A percentile compares a stretch with the other conserved stretches of the same genome.
These are phyloP conservation scores for Usnea hakonensis DNA, from an alignment of 495 filamentous ascomycete genomes.

Conservation along the genomic window DNA sequence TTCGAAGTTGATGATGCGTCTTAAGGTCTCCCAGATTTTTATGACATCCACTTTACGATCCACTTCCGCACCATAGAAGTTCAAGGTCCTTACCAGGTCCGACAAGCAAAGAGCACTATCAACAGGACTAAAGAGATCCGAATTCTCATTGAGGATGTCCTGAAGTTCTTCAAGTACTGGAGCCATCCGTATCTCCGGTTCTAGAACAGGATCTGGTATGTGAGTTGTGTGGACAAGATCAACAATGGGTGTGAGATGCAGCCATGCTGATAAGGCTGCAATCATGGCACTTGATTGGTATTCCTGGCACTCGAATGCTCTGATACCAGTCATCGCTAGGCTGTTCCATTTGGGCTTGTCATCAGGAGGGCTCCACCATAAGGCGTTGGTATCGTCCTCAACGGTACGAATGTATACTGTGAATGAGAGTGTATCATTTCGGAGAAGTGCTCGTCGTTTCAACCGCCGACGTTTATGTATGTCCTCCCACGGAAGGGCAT, in stretches of 20 bases:
- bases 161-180: conserved; percentile 39
- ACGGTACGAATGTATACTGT: conserved; percentile 57
- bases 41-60: conserved; percentile 33
- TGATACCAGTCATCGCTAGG: conserved; percentile 53
- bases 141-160: conserved; percentile 14
- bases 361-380: conserved; percentile 60
- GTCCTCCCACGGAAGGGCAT: conserved; percentile 41
- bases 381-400: conserved; percentile 51
- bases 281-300: conserved; percentile 45
- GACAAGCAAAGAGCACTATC: conserved; percentile 12
- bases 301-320: conserved; percentile 41
- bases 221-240: conserved; percentile 45
- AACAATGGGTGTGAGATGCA: conserved; percentile 53
- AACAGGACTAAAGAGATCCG: not conserved
- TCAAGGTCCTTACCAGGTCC: conserved; percentile 13
- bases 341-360: conserved; percentile 68
- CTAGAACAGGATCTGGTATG: conserved; percentile 42
- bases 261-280: conserved; percentile 48
- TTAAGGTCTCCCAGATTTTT: conserved; percentile 25
- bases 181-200: conserved; percentile 22
- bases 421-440: conserved; percentile 56
- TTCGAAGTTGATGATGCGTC: conserved; percentile 23
- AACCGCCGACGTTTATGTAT: conserved; percentile 50
- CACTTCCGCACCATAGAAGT: conserved; percentile 31
- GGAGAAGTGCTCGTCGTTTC: conserved; percentile 55